Conservation (phyloP, 2,329 filamentous ascomycete genomes). For the Colletotrichum sp. region DNA sequence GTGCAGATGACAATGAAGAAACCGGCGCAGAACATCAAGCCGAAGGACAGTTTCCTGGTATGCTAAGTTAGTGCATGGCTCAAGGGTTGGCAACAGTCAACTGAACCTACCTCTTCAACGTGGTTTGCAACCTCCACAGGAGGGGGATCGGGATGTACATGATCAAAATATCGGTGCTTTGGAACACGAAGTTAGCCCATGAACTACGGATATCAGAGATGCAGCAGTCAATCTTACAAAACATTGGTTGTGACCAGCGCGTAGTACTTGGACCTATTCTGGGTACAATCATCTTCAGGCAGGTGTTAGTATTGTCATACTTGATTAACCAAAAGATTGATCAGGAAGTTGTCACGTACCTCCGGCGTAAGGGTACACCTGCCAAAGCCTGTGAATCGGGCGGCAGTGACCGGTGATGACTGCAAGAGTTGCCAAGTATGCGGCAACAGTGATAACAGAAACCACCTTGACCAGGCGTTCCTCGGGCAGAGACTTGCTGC, state of each 20-base stretch:
- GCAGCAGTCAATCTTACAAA: neutral
- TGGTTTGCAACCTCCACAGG: slow-evolving; percentile 13
- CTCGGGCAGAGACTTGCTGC: slow-evolving; percentile 9
- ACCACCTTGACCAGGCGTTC: slow-evolving; percentile 13
- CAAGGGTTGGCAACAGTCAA: fast-evolving
- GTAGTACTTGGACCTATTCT: slow-evolving; percentile 15
- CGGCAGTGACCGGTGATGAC: slow-evolving; percentile 9
- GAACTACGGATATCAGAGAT: too few relatives aligned
- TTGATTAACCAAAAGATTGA: neutral
- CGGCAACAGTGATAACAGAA: neutral
- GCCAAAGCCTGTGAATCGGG: slow-evolving; percentile 8
- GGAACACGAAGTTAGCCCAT: neutral
- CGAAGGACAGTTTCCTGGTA: slow-evolving; percentile 18
- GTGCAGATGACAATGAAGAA: slow-evolving; percentile 23
- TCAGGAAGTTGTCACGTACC: neutral
- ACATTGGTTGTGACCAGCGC: slow-evolving; percentile 11
- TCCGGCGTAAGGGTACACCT: slow-evolving; percentile 10
- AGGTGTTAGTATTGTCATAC: neutral
- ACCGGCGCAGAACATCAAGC: slow-evolving; percentile 22
- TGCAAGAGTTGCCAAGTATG: slow-evolving; percentile 5
- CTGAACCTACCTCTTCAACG: neutral
- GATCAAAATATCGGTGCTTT: slow-evolving; percentile 7
- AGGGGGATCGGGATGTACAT: slow-evolving; percentile 17
- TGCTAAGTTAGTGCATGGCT: neutral
- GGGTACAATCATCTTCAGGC: neutral